Conservation (phyloP, 139 green algal genomes). For the Asterochloris erici region DNA sequence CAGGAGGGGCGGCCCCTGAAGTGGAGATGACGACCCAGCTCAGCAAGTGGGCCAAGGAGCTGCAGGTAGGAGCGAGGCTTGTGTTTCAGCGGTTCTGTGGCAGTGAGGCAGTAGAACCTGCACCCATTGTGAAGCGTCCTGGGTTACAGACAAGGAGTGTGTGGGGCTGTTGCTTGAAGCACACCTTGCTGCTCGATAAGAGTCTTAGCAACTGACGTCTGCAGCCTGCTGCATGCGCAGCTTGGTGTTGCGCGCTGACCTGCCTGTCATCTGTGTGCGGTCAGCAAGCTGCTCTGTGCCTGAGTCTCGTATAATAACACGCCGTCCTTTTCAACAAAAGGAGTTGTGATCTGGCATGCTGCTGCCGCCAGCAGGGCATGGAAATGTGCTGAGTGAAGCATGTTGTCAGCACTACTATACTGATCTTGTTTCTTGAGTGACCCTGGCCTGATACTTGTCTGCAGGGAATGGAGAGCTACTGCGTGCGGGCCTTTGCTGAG, state of each 20-base stretch:
- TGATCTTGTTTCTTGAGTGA: background rate
- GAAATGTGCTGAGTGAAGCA: background rate
- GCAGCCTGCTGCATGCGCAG: no score
- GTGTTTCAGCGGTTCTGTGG: no score
- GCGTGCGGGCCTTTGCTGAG: slow-evolving; percentile 90
- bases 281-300: no score
- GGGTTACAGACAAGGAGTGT: no score
- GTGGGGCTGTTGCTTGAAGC: no score
- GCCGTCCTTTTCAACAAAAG: no score
- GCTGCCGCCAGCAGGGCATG: background rate
- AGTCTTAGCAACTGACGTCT: no score
- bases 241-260: no score
- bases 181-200: background rate
- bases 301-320: background rate
- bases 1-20: slow-evolving; percentile 88
- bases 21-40: slow-evolving; percentile 88
- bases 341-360: background rate
- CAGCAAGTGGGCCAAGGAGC: slow-evolving; percentile 81
- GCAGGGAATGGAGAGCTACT: slow-evolving; percentile 92
- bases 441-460: background rate
- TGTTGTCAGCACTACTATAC: background rate
- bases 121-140: no score
- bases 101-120: no score
- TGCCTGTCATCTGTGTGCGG: no score
- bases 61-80: slow-evolving; percentile 43